phyloP scores from a whole-genome alignment of 2,329 filamentous ascomycete species.

The Beauveria pseudobassiana region DNA sequence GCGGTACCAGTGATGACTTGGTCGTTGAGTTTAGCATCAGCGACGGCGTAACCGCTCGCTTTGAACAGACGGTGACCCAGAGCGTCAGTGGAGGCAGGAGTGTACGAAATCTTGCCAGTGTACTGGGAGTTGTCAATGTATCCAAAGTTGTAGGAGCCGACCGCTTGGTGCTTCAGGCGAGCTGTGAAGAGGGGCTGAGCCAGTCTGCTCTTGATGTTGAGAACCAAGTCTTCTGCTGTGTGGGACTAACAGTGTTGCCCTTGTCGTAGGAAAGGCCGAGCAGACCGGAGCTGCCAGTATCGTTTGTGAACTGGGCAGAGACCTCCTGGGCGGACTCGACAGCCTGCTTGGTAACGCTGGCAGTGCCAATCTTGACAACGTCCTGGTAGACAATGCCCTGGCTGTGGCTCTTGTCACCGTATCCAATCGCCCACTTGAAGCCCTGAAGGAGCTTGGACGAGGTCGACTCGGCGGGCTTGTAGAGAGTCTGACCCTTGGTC shows the following conservation, averaged over 20 bases:
- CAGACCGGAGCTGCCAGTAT: slow-evolving; percentile 36
- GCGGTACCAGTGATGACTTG: slow-evolving; percentile 40
- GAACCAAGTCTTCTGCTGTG: slow-evolving; percentile 36
- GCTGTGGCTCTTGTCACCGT: slow-evolving; percentile 36
- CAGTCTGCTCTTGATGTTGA: slow-evolving; percentile 21
- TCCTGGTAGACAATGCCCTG: slow-evolving; percentile 37
- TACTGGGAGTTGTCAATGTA: slow-evolving; percentile 58
- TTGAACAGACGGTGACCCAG: slow-evolving; percentile 54
- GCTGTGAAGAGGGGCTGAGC: slow-evolving; percentile 53
- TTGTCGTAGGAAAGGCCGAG: slow-evolving; percentile 36
- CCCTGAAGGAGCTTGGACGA: slow-evolving; percentile 30
- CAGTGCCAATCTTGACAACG: slow-evolving; percentile 32
- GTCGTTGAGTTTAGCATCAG: slow-evolving; percentile 16
- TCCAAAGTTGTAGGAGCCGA: slow-evolving; percentile 68
- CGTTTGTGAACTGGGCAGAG: slow-evolving; percentile 31
- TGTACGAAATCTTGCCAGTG: slow-evolving; percentile 53
- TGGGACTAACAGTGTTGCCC: slow-evolving; percentile 35
- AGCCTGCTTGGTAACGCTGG: slow-evolving; percentile 33
- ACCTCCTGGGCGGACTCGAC: slow-evolving; percentile 37
- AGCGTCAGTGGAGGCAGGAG: slow-evolving; percentile 48
- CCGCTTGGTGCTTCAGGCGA: slow-evolving; percentile 48
- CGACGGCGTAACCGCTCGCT: slow-evolving; percentile 18
- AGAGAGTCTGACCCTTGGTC: slow-evolving; percentile 33
- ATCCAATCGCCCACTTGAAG: slow-evolving; percentile 34
- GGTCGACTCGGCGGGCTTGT: slow-evolving; percentile 30